Conservation (phyloP, 2,329 filamentous ascomycete species). For the Exserohilum turcica region DNA sequence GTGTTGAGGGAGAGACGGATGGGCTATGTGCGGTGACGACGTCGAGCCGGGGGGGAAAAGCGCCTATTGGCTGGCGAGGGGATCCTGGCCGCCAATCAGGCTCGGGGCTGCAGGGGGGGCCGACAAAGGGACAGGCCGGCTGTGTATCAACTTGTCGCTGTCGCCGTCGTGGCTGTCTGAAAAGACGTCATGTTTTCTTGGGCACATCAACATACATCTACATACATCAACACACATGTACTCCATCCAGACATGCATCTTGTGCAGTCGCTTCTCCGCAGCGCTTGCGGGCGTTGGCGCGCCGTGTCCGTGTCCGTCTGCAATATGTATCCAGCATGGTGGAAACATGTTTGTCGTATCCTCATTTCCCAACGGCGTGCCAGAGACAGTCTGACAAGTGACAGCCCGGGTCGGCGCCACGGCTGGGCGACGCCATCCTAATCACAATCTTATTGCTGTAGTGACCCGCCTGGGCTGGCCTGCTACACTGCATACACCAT, state of each 20-base stretch:
- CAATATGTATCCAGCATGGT: neutral
- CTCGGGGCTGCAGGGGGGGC: neutral
- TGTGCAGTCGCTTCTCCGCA: conserved; percentile 1
- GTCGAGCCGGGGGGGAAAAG: neutral
- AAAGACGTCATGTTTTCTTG: conserved; percentile 26
- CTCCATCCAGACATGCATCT: no score
- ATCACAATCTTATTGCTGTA: conserved; percentile 7
- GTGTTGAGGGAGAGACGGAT: neutral
- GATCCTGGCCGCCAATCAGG: conserved; percentile 8
- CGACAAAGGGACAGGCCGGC: no score
- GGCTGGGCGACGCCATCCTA: neutral
- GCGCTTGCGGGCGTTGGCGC: conserved; percentile 6
- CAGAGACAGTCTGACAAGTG: conserved; percentile 6
- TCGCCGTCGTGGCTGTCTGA: conserved; percentile 35
- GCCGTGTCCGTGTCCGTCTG: neutral
- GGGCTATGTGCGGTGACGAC: conserved; percentile 7
- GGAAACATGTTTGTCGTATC: conserved; percentile 8
- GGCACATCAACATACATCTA: no score
- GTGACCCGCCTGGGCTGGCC: neutral
- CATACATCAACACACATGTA: no score
- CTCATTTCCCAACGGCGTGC: conserved; percentile 9
- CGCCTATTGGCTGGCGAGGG: neutral
- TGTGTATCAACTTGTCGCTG: neutral
- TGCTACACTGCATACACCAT: neutral
- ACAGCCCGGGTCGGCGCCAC: conserved; percentile 6